Base-by-base conservation (phyloP, 257 asterid species). In the Nicotiana tomentosiformis region DNA sequence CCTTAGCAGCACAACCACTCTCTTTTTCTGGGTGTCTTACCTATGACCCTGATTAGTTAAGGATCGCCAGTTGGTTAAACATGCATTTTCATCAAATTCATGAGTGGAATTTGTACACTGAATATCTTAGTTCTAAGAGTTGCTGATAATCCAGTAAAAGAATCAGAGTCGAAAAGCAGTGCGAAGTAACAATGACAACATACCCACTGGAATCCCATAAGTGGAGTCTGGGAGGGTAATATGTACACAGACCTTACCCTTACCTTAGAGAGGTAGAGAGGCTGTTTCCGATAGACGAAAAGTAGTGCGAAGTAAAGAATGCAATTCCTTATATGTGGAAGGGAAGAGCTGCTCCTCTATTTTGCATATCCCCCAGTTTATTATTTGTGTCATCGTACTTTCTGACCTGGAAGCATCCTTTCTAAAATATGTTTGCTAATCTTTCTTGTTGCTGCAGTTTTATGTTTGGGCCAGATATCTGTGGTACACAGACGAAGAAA, bases 401-500 rank as follows among this genome's bases (percentile, higher is more conserved):
- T 10, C 23, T 62, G 67, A 62, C 16, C 67, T 62, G 67, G 33
- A 23, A 62, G 14, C 67, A 11, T 62, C 16, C 67, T 23, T n/a
- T 69, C 56, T 69, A 1, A 37, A 9, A 4, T 69, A 37, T 37
- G 20, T 69, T 69, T 39, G 77, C 32, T 8, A 43, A 66, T 57
- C 64, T 84, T 84, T 62, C 85, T 80, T 61, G 20, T 77, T 84
- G 86, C 80, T 80, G 84, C 97, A 96, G 99, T 83, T 12, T 94
- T 85, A 96, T 96, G 99, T 96, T 96, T 87, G 99, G 98, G 80
- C 99, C 99, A 15, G 99, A 96, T 88, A 64, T 96, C 85, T 96
- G 99, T 64, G 98, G 99, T 86, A 92, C 98, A 83, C 87, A 87
- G 84, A 85, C 83, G 5, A 87, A 87, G 76, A 81, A 85, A 58